A percentile compares a stretch with the other conserved stretches of the same genome.
phyloP scores from a whole-genome alignment of 345 rosid genomes.

The Pelargonium nanum region DNA sequence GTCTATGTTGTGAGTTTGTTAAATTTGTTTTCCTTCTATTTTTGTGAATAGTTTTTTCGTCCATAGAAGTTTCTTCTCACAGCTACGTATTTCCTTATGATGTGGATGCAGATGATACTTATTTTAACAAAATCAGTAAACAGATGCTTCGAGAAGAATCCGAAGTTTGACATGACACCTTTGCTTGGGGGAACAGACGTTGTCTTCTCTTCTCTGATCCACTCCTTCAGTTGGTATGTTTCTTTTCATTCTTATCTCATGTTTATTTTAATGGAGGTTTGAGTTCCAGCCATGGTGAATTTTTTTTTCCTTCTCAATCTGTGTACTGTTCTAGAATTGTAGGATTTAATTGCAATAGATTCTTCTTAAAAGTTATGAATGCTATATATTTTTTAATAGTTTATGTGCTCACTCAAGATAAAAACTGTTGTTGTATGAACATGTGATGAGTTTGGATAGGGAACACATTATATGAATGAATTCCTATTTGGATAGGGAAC shows the following conservation, averaged over 20 bases:
- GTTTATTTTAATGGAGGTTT: background rate
- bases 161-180: slow-evolving; percentile 98
- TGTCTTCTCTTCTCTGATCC: slow-evolving; percentile 96
- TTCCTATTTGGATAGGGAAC: too few species aligned
- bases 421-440: too few species aligned
- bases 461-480: too few species aligned
- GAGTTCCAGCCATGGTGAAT: background rate
- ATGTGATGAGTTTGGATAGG: too few species aligned
- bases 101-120: slow-evolving; percentile 78
- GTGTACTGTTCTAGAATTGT: too few species aligned
- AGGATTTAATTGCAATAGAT: too few species aligned
- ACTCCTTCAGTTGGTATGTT: slow-evolving; percentile 88
- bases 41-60: background rate
- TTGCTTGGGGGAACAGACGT: slow-evolving; percentile 97
- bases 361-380: too few species aligned
- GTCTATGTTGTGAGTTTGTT: background rate
- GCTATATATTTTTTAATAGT: too few species aligned
- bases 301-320: too few species aligned
- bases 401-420: background rate
- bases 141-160: slow-evolving; percentile 92
- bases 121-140: slow-evolving; percentile 89
- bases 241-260: slow-evolving; percentile 14
- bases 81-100: slow-evolving; percentile 3
- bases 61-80: slow-evolving; percentile 1
- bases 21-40: background rate